A percentile compares a stretch with the other conserved stretches of the same genome.
Conservation (phyloP, 2,329 filamentous ascomycete genomes). For the Xylariaceae sp. region DNA sequence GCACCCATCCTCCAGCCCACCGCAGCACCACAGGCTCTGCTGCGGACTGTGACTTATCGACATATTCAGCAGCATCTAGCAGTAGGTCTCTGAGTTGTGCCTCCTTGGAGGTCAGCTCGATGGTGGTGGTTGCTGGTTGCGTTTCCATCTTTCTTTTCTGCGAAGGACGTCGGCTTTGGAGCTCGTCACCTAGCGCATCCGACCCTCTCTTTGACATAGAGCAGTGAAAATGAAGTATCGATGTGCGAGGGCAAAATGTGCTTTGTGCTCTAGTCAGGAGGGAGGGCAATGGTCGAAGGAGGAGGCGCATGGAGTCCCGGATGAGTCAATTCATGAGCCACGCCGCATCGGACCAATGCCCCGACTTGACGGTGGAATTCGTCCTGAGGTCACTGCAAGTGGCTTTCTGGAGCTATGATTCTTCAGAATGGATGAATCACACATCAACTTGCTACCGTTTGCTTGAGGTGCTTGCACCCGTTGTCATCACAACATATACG, state of each 20-base stretch:
- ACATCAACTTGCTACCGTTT: too few species aligned
- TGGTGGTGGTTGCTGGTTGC: constrained; percentile 24
- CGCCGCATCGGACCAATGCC: too few species aligned
- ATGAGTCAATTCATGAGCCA: neutral
- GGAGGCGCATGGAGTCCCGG: neutral
- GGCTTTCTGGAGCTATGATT: too few species aligned
- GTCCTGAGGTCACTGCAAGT: too few species aligned
- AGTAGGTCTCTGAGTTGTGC: constrained; percentile 69
- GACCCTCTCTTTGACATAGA: constrained; percentile 28
- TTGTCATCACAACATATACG: too few species aligned
- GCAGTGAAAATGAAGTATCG: neutral
- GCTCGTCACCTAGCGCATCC: constrained; percentile 15
- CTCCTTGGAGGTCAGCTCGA: constrained; percentile 66
- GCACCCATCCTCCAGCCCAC: constrained; percentile 84
- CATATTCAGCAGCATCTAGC: constrained; percentile 72
- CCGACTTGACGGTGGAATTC: too few species aligned
- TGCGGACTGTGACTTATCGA: constrained; percentile 48
- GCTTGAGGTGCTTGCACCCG: too few species aligned
- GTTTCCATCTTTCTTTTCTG: constrained; percentile 25
- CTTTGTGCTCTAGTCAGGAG: neutral
- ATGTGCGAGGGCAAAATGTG: neutral
- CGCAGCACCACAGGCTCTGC: constrained; percentile 60
- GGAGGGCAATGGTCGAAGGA: neutral
- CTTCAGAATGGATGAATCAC: too few species aligned
- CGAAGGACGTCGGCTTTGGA: constrained; percentile 12